phyloP scores from a whole-genome alignment of 2,329 filamentous ascomycete species.

The Penicillium sp. region DNA sequence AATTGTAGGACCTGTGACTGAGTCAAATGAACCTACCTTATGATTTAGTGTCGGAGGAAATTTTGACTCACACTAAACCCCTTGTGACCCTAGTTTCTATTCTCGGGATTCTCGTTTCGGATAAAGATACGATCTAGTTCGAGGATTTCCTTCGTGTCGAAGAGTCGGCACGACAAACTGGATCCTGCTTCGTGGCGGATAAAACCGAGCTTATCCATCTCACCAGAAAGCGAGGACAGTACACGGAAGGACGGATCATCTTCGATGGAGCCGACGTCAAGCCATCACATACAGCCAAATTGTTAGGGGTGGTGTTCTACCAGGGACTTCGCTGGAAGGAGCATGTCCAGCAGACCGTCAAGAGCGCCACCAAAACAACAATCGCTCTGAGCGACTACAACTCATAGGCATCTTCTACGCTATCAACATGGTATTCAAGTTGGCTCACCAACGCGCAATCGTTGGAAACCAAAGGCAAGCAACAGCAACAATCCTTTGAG shows the following conservation, averaged over 20 bases:
- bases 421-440: too few species aligned
- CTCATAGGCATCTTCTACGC: too few species aligned
- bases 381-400: background rate
- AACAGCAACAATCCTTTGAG: too few species aligned
- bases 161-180: background rate
- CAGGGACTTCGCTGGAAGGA: background rate
- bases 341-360: background rate
- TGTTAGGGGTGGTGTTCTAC: conserved; percentile 1
- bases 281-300: background rate
- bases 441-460: too few species aligned
- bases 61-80: too few species aligned
- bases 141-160: background rate
- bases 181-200: conserved; percentile 1
- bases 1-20: too few species aligned
- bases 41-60: too few species aligned
- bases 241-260: background rate
- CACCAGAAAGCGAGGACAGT: background rate
- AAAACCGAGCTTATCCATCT: conserved; percentile 3
- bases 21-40: too few species aligned
- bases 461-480: too few species aligned
- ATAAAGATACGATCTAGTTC: background rate
- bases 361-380: background rate
- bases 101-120: too few species aligned
- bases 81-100: too few species aligned
- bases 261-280: background rate